Base-by-base conservation (phyloP, 441 rosid species). In the Eutrema salsugineum region DNA sequence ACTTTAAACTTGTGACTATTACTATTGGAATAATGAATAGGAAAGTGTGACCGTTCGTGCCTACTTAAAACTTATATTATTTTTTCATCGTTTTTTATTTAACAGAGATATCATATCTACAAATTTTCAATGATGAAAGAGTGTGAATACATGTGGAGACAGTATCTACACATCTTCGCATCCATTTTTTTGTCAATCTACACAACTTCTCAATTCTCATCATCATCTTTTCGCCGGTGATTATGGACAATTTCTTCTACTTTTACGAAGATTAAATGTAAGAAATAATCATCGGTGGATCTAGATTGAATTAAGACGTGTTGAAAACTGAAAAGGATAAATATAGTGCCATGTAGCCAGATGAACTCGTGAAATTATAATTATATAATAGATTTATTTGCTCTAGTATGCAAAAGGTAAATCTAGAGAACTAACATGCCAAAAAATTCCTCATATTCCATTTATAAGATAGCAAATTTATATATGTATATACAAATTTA, bases 201-300 rank as follows among this genome's bases (percentile, higher is more conserved):
- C 30, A 28, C 50, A 61, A 19, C 14, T 60, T 50, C 43, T 39
- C 56, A n/a, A 57, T 53, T 57, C 53, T 44, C 56, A 61, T 67
- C 53, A 67, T 59, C 38, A 68, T 75, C 66, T 55, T 68, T 63
- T 55, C 47, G 75, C 79, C 79, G 70, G 46, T 60, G 44, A 75
- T 75, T 75, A 53, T 68, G 73, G 73, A 66, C 0, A 61, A 9
- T 33, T 51, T 60, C 12, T 51, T 51, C 15, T 32, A 5, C 30
- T 22, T 72, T 27, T 46, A 33, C 16, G 54, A 20, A 51, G 16
- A 22, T 53, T 43, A 36, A 17, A 53, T 54, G 57, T 17, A 51
- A 61, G 58, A 53, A 68, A 38, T 62, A n/a, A 60, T 19, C n/a
- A 74, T 43, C 19, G 63, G 72, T 51, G 63, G 57, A 67, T 67